A percentile compares a stretch with the other conserved stretches of the same genome.
These are phyloP conservation scores for Spatholobus suberectus DNA, from an alignment of 306 rosid species.

Conservation along the genomic window DNA sequence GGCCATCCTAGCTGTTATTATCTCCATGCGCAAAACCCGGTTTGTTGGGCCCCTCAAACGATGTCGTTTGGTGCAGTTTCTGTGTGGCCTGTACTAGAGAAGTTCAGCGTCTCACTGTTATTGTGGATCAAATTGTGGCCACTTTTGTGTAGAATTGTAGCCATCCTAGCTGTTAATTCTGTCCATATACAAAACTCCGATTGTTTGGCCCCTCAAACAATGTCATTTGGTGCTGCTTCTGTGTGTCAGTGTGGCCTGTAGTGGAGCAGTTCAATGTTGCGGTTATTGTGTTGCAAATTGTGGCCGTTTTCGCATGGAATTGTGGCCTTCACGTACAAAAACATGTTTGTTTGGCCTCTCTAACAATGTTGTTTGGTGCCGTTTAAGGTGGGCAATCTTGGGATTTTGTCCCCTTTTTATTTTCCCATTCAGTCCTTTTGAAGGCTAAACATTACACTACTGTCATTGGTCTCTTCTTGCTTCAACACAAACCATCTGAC, in stretches of 20 bases:
- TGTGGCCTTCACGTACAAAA: too few relatives aligned
- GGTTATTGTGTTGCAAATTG: not conserved
- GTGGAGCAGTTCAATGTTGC: not conserved
- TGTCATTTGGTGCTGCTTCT: not conserved
- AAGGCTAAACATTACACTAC: not conserved
- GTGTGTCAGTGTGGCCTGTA: not conserved
- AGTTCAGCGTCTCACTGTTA: not conserved
- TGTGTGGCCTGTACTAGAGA: not conserved
- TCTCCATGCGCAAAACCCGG: not conserved
- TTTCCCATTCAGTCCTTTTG: not conserved
- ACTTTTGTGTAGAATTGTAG: not conserved
- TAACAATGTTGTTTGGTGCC: not conserved
- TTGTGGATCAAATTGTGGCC: not conserved
- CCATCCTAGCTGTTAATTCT: not conserved
- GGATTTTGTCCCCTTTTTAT: not conserved
- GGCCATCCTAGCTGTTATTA: not conserved
- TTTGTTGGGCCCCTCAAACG: not conserved
- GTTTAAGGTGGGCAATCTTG: not conserved
- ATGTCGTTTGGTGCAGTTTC: not conserved
- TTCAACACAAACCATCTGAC: not conserved
- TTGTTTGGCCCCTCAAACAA: not conserved
- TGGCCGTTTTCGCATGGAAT: not conserved
- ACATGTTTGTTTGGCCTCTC: not conserved
- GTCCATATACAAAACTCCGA: not conserved
- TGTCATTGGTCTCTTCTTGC: not conserved